Percentiles rank a stretch among this genome's conserved stretches.
These are phyloP conservation scores for Glomus cerebriforme DNA, from an alignment of 192 early-diverging fungal species.

Conservation along the genomic window DNA sequence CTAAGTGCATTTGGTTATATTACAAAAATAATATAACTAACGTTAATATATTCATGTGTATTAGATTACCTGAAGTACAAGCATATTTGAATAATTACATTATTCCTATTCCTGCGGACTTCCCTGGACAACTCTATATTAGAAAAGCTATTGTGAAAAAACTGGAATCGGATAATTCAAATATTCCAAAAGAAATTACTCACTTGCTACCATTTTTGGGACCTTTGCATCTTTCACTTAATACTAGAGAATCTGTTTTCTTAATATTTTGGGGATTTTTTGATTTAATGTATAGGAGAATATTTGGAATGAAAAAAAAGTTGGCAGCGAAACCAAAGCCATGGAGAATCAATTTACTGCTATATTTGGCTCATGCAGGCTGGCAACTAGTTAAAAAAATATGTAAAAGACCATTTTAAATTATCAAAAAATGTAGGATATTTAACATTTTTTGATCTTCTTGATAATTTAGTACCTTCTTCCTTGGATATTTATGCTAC, in stretches of 20 bases:
- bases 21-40: not conserved
- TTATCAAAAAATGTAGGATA: not conserved
- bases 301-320: constrained; percentile 13
- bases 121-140: not conserved
- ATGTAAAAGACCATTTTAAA: not conserved
- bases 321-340: not conserved
- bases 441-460: not conserved
- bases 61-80: constrained; percentile 7
- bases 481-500: not conserved
- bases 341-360: constrained; percentile 5
- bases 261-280: constrained; percentile 11
- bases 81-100: not conserved
- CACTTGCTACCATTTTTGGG: not conserved
- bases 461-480: not conserved
- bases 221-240: constrained; percentile 1
- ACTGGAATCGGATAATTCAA: not conserved
- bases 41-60: not conserved
- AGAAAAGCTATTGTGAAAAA: constrained; percentile 10
- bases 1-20: not conserved
- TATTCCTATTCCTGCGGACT: not conserved
- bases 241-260: constrained; percentile 14
- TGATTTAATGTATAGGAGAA: not conserved
- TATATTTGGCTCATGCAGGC: constrained; percentile 8
- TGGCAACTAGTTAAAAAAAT: not conserved
- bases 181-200: not conserved